Evolutionary conservation across 2,329 filamentous ascomycete genomes (phyloP), one percentile per base, ranked within the genome.

Genomic region (Penicillium sp.): DNA sequence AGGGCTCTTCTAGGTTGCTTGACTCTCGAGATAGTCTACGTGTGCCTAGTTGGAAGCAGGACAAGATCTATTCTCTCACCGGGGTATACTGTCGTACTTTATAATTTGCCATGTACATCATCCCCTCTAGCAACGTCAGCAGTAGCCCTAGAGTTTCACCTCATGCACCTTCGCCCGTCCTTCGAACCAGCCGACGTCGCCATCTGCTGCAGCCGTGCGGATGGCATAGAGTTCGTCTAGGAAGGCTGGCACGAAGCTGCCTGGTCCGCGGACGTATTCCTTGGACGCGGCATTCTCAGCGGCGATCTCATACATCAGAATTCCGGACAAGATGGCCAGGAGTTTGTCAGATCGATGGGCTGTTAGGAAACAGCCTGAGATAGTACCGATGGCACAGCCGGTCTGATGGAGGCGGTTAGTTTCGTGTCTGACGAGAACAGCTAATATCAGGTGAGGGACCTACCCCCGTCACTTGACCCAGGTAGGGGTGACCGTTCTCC

Each of bases 381-480:
- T 80, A 0, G 89, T 93, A 1, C 90, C 91, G 5, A 96, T 75
- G 4, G 86, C 84, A 64, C 91, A 97, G 0, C 91, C 91, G 26
- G 83, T 87, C 69, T 72, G 11, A 15, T 17, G 11, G 20, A 15
- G 7, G n/a, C n/a, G 23, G 26, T 43, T 21, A 39, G 27, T 27
- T 30, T 20, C 15, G 34, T 26, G 33, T 37, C 11, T 8, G 11
- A 18, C 10, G 8, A 26, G 3, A 17, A 4, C 3, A 15, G n/a
- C n/a, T n/a, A 15, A 10, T 20, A 31, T 4, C 5, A 21, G 15
- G 30, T 44, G 10, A 3, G 7, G 17, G 16, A 51, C 63, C 26
- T 63, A 69, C 65, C n/a, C 69, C 69, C 2, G 69, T 72, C 13
- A 72, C 64, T 45, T 66, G 64, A n/a, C 68, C 63, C 0, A 73